Percentiles rank a stretch among this genome's conserved stretches.
Conservation (phyloP, 1,284 basidiomycete species). For the Jaminaea rosea region DNA sequence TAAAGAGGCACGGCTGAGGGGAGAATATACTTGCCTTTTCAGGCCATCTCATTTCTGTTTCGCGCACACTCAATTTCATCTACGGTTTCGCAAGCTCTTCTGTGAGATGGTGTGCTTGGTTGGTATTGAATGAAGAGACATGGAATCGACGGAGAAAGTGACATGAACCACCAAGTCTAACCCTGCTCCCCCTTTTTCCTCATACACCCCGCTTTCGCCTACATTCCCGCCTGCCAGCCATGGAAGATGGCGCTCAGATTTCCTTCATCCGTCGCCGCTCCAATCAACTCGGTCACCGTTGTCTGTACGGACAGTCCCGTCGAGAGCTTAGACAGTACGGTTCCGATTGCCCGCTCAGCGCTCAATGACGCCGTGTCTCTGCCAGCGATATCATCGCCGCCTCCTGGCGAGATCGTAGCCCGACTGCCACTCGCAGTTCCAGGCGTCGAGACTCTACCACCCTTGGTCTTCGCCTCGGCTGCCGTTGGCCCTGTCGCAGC, state of each 20-base stretch:
- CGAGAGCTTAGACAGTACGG: conserved; percentile 60
- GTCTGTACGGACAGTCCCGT: conserved; percentile 79
- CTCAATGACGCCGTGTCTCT: conserved; percentile 62
- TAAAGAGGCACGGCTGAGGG: neutral
- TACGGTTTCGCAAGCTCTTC: too few species aligned
- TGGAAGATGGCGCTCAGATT: conserved; percentile 70
- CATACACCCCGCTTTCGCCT: too few species aligned
- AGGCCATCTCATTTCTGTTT: too few species aligned
- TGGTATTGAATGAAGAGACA: too few species aligned
- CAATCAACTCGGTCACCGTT: conserved; percentile 84
- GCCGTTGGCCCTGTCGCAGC: neutral
- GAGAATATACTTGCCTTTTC: neutral
- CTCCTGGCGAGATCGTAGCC: conserved; percentile 54
- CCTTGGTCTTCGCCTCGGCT: neutral
- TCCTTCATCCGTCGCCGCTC: conserved; percentile 69
- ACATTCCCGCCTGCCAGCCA: conserved; percentile 31
- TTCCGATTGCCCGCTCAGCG: conserved; percentile 71
- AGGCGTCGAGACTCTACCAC: neutral
- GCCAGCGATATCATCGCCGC: conserved; percentile 18
- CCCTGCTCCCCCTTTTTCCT: too few species aligned
- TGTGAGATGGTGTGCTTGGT: too few species aligned
- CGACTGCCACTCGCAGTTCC: neutral
- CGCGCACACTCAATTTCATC: too few species aligned
- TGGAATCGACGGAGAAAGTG: too few species aligned
- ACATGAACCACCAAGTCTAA: too few species aligned